phyloP scores from a whole-genome alignment of 176 grass and related monocot genomes.

The Musa schizocarpa region DNA sequence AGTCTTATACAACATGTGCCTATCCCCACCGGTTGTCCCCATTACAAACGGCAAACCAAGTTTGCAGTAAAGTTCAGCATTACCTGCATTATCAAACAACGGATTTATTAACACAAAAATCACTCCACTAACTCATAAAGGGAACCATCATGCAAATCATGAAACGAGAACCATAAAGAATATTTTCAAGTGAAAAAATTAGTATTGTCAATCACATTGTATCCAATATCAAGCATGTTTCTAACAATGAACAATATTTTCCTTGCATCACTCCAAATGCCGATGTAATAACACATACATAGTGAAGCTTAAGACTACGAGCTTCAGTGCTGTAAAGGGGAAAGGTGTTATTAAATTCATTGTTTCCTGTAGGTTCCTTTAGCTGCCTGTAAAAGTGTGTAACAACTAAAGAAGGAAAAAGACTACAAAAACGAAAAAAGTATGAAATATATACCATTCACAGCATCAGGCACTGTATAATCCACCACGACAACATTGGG shows the following conservation, averaged over 20 bases:
- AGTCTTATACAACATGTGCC: constrained; percentile 51
- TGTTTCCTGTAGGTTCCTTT: too few relatives aligned
- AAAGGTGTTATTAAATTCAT: background rate
- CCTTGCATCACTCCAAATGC: background rate
- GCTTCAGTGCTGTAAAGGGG: background rate
- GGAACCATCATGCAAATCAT: background rate
- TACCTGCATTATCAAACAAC: constrained; percentile 35
- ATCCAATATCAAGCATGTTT: background rate
- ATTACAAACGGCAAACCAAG: constrained; percentile 89
- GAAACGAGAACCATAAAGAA: background rate
- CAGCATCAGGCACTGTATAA: constrained; percentile 63
- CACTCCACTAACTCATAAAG: background rate
- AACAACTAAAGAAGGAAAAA: background rate
- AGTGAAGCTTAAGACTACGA: background rate
- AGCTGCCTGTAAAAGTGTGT: background rate
- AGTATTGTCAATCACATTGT: background rate
- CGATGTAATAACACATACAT: background rate
- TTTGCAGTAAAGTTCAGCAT: constrained; percentile 85
- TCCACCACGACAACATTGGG: constrained; percentile 83
- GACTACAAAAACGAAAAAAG: constrained; percentile 6
- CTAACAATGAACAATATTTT: background rate
- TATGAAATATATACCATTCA: constrained; percentile 55
- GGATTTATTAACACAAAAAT: background rate
- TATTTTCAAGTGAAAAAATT: background rate
- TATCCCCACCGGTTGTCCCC: constrained; percentile 85